Conservation (phyloP, 2,329 filamentous ascomycete species). For the Ophiostoma novo-ulmi region DNA sequence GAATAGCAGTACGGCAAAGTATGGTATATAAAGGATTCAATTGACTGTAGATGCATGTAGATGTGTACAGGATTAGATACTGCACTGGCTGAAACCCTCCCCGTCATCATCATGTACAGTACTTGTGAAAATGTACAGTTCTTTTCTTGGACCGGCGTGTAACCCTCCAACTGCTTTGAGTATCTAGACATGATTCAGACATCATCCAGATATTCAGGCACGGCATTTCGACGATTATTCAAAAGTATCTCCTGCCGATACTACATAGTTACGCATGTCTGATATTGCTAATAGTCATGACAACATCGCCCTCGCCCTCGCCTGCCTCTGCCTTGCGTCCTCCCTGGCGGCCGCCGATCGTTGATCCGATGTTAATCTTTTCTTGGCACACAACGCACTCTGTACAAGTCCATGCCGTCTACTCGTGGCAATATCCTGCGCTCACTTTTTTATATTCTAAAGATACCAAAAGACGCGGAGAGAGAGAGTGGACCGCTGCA, state of each 20-base stretch:
- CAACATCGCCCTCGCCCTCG: not conserved
- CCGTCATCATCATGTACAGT: not conserved
- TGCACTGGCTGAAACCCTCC: not conserved
- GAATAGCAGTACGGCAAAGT: not conserved
- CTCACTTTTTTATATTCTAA: not conserved
- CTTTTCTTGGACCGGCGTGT: not conserved
- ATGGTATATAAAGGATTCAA: not conserved
- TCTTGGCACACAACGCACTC: not conserved
- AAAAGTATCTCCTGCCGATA: not conserved
- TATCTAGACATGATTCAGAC: not conserved
- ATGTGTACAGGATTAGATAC: too few species aligned
- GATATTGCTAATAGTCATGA: not conserved
- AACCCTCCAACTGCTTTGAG: not conserved
- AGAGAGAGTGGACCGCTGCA: not conserved
- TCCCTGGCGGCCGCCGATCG: not conserved
- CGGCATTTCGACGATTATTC: not conserved
- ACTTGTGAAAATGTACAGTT: not conserved
- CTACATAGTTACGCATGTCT: not conserved
- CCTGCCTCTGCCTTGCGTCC: slow-evolving; percentile 1
- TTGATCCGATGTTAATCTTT: not conserved
- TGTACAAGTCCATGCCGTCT: not conserved
- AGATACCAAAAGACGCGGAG: not conserved
- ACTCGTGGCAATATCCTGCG: slow-evolving; percentile 6
- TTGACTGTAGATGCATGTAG: not conserved
- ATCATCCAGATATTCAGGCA: not conserved